Evolutionary conservation across 75 land plant genomes (phyloP).

Genomic region (Adiantum capillusveneris): DNA sequence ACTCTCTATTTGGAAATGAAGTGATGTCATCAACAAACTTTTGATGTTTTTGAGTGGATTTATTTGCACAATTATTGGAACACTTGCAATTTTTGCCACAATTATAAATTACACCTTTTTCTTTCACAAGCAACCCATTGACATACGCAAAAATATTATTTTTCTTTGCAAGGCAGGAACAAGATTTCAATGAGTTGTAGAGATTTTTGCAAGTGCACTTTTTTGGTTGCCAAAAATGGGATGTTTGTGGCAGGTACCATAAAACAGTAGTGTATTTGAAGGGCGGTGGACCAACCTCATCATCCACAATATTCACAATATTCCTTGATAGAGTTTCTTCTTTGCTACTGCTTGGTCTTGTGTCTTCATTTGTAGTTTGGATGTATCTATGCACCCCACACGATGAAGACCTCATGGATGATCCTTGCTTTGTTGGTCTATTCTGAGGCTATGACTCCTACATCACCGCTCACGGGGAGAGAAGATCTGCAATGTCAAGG

Average conservation of each 20-base stretch:
- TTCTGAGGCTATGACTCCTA: too few species aligned
- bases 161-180: conserved; percentile 4
- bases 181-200: neutral
- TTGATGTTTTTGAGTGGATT: conserved; percentile 23
- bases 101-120: conserved; percentile 19
- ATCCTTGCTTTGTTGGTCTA: too few species aligned
- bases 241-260: too few species aligned
- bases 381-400: too few species aligned
- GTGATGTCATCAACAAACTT: conserved; percentile 24
- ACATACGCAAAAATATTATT: conserved; percentile 22
- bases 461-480: too few species aligned
- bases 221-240: too few species aligned
- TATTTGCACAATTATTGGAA: conserved; percentile 14
- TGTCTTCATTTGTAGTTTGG: too few species aligned
- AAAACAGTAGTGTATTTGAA: conserved; percentile 18
- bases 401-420: too few species aligned
- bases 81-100: conserved; percentile 34
- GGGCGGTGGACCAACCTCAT: conserved; percentile 10
- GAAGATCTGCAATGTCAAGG: too few species aligned
- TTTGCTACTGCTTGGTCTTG: too few species aligned
- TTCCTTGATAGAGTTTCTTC: too few species aligned
- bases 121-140: conserved; percentile 22
- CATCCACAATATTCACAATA: conserved; percentile 36
- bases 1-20: conserved; percentile 25
- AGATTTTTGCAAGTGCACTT: too few species aligned